Conservation (phyloP, 345 rosid species). For the Clausena lansium region DNA sequence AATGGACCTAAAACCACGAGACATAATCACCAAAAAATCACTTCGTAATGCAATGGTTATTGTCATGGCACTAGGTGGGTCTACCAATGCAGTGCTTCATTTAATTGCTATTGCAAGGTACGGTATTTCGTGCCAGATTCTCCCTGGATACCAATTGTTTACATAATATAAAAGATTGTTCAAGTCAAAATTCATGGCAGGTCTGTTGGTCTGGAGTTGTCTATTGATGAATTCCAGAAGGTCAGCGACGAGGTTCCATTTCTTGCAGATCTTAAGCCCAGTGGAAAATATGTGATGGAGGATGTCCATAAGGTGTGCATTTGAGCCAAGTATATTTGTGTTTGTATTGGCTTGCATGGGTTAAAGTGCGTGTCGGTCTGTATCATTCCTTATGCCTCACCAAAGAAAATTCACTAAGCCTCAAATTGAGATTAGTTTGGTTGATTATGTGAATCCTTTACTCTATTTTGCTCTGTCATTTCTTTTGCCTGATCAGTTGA, state of each 20-base stretch:
- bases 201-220: conserved; percentile 91
- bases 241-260: conserved; percentile 89
- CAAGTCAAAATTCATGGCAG: conserved; percentile 41
- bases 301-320: conserved; percentile 82
- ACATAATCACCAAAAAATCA: conserved; percentile 77
- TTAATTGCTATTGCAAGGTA: conserved; percentile 96
- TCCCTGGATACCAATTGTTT: conserved; percentile 10
- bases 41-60: conserved; percentile 94
- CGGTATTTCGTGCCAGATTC: conserved; percentile 8
- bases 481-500: not conserved
- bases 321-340: conserved; percentile 2
- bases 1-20: conserved; percentile 94
- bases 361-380: not conserved
- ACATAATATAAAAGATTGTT: conserved; percentile 16
- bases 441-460: not conserved
- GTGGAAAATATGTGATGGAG: conserved; percentile 98
- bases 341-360: conserved; percentile 1
- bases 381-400: not conserved
- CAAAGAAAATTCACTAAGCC: not conserved
- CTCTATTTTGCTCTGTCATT: not conserved
- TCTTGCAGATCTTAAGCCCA: conserved; percentile 95
- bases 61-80: conserved; percentile 98
- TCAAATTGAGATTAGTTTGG: conserved; percentile 2
- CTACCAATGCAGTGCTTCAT: conserved; percentile 97
- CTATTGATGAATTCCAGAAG: conserved; percentile 94